A percentile compares a stretch with the other conserved stretches of the same genome.
Conservation (phyloP, 495 filamentous ascomycete genomes). For the Xylaria longipes region DNA sequence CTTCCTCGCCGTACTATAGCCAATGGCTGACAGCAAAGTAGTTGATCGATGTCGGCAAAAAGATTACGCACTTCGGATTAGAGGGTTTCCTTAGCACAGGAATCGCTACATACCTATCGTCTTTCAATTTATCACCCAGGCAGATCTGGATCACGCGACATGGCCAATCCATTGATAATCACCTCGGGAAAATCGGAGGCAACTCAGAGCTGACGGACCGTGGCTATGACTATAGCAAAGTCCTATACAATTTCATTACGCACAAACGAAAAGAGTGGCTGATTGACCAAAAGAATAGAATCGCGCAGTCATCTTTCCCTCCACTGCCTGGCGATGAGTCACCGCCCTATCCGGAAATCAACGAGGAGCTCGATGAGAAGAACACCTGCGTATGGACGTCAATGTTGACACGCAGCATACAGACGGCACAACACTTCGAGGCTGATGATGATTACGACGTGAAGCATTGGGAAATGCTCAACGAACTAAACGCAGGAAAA, state of each 20-base stretch:
- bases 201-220: constrained; percentile 80
- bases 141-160: constrained; percentile 99
- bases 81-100: constrained; percentile 89
- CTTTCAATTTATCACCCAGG: constrained; percentile 92
- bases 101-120: constrained; percentile 89
- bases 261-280: constrained; percentile 78
- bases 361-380: constrained; percentile 65
- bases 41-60: constrained; percentile 98
- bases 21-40: constrained; percentile 40
- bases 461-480: constrained; percentile 98
- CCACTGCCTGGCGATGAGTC: constrained; percentile 88
- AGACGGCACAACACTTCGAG: constrained; percentile 83
- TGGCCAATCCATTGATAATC: constrained; percentile 83
- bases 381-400: constrained; percentile 99
- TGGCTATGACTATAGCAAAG: constrained; percentile 73
- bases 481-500: constrained; percentile 89
- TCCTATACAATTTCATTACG: constrained; percentile 78
- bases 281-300: constrained; percentile 74
- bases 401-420: constrained; percentile 86
- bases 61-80: constrained; percentile 88
- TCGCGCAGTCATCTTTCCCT: constrained; percentile 74
- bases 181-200: constrained; percentile 80
- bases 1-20: not conserved
- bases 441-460: constrained; percentile 97
- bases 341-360: constrained; percentile 88